These are phyloP conservation scores for Trametes cubensis DNA, from an alignment of 768 basidiomycete genomes.

Conservation along the genomic window DNA sequence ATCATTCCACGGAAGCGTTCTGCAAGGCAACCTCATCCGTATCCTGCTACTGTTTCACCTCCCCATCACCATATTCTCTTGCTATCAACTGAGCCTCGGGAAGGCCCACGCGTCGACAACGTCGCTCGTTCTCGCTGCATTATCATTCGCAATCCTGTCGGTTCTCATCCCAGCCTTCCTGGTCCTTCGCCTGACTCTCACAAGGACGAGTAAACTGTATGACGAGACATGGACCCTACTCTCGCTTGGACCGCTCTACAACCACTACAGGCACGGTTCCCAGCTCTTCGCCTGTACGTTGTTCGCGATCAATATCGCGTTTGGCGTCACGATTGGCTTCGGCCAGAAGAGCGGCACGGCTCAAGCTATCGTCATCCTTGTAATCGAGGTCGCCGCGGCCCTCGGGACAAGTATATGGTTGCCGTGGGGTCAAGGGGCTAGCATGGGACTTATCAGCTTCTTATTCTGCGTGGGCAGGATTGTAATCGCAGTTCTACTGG, in stretches of 20 bases:
- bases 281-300: slow-evolving; percentile 85
- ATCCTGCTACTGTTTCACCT: slow-evolving; percentile 92
- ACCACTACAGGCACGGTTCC: slow-evolving; percentile 89
- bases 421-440: slow-evolving; percentile 95
- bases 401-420: slow-evolving; percentile 92
- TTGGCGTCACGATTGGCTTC: slow-evolving; percentile 85
- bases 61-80: slow-evolving; percentile 90
- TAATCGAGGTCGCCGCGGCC: slow-evolving; percentile 86
- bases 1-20: slow-evolving; percentile 78
- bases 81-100: slow-evolving; percentile 77
- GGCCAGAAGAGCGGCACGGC: slow-evolving; percentile 90
- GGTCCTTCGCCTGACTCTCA: slow-evolving; percentile 75
- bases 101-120: slow-evolving; percentile 52
- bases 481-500: slow-evolving; percentile 84
- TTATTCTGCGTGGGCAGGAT: slow-evolving; percentile 90
- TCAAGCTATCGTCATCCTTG: slow-evolving; percentile 87
- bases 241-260: slow-evolving; percentile 89
- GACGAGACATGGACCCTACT: slow-evolving; percentile 93
- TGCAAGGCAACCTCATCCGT: slow-evolving; percentile 91
- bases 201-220: slow-evolving; percentile 87
- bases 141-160: slow-evolving; percentile 81
- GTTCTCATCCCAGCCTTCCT: slow-evolving; percentile 76
- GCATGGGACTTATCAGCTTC: slow-evolving; percentile 96
- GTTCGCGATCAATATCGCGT: slow-evolving; percentile 79
- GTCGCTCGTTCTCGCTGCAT: slow-evolving; percentile 75